A percentile compares a stretch with the other conserved stretches of the same genome.
Evolutionary conservation across 1,139 yeast species (phyloP).

Genomic region (Wickerhamomyces sp.): DNA sequence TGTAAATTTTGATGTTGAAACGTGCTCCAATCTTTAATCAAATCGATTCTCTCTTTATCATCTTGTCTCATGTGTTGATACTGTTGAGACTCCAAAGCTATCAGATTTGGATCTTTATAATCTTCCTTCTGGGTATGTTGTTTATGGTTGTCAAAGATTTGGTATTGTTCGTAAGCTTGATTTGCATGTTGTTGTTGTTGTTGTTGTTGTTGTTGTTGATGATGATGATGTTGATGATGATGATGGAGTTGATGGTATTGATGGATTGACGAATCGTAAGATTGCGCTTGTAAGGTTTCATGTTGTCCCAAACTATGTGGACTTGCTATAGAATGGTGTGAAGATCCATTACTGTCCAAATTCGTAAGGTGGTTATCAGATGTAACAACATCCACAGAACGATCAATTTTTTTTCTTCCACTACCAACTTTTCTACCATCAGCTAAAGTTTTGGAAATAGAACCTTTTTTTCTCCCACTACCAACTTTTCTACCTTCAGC

Average conservation of each 20-base stretch:
- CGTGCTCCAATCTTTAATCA: too few relatives aligned
- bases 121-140: neutral
- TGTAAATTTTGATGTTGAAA: too few relatives aligned
- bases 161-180: neutral
- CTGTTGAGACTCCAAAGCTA: too few relatives aligned
- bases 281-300: neutral
- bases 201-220: neutral
- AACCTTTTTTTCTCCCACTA: constrained; percentile 31
- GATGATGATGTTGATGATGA: neutral
- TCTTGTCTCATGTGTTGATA: too few relatives aligned
- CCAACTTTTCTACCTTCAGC: constrained; percentile 37
- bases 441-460: constrained; percentile 19
- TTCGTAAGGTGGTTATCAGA: too few relatives aligned
- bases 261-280: neutral
- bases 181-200: neutral
- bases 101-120: too few relatives aligned
- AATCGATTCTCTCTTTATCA: too few relatives aligned
- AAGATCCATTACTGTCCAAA: neutral
- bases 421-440: constrained; percentile 23
- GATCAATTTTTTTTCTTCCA: constrained; percentile 17
- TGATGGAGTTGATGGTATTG: neutral
- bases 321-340: neutral
- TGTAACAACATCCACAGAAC: neutral
- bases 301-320: neutral
- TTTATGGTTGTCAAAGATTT: neutral